Evolutionary conservation across 2,329 filamentous ascomycete genomes (phyloP), one percentile per base, ranked within the genome.

Genomic region (Cladosporium sp.): DNA sequence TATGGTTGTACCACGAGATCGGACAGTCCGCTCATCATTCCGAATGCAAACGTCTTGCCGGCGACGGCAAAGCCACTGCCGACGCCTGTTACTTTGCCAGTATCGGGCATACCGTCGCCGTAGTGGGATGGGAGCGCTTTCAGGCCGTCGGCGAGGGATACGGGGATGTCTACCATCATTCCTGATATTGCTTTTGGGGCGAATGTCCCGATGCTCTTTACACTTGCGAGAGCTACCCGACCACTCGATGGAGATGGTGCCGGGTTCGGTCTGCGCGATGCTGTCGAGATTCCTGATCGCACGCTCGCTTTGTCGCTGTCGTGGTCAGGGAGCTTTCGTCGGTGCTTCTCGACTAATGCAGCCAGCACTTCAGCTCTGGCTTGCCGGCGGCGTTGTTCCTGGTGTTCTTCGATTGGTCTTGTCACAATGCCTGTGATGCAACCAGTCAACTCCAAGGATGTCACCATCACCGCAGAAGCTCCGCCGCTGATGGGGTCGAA

Each of bases 101-200:
- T 53, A 5, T 63, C 28, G 16, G 31, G 46, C 2, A 40, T 46
- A 8, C 64, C 50, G 46, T 64, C 59, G 28, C 59, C 59, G 44
- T 52, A 66, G 16, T 64, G 65, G 21, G 37, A 37, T 16, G 65
- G 59, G 10, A 64, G 16, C 6, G 28, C 40, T 50, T 55, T 59
- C 12, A 63, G 56, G 0, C 93, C 93, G 75, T 90, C 90, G 0
- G 93, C 89, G 37, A 97, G 78, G 0, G 90, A 90, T 58, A 97
- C 80, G 28, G 91, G 91, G 70, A 97, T 91, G 76, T 96, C 92
- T 84, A 96, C 89, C 0, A 93, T 93, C 29, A 77, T 60, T 63
- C 76, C 72, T 8, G 65, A 29, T 75, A 64, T 8, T 70, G 70
- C 46, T 72, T 69, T 7, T 16, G 49, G 49, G 69, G 53, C 5